Evolutionary conservation across 2,329 filamentous ascomycete species (phyloP).

Genomic region (Thelonectria rubi): DNA sequence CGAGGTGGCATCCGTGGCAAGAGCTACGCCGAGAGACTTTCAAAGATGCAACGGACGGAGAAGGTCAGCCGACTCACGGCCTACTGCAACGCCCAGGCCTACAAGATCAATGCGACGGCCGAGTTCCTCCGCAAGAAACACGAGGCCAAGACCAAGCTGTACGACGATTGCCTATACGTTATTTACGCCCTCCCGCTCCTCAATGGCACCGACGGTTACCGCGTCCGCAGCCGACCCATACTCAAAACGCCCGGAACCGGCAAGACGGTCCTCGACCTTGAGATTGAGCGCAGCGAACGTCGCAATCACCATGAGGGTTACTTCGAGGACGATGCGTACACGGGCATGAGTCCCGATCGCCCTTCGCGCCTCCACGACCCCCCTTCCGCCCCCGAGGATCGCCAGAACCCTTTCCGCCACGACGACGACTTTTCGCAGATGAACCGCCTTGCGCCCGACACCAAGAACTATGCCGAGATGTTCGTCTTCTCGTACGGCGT

Average conservation of each 20-base stretch:
- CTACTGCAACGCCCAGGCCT: constrained; percentile 94
- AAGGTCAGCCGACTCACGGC: constrained; percentile 91
- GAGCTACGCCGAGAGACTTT: constrained; percentile 91
- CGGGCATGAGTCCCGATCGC: constrained; percentile 46
- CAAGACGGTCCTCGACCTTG: constrained; percentile 90
- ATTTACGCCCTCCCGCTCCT: constrained; percentile 93
- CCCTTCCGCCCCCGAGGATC: constrained; percentile 42
- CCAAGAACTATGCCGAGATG: constrained; percentile 89
- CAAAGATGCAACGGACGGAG: constrained; percentile 86
- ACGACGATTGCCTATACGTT: constrained; percentile 96
- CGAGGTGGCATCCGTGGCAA: constrained; percentile 74
- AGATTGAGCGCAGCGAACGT: constrained; percentile 93
- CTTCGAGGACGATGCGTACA: constrained; percentile 76
- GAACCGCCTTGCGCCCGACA: constrained; percentile 72
- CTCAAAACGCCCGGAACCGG: constrained; percentile 89
- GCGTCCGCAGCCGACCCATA: constrained; percentile 88
- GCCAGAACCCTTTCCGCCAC: constrained; percentile 41
- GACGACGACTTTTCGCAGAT: constrained; percentile 60
- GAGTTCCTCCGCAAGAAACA: constrained; percentile 89
- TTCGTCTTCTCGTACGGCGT: constrained; percentile 98
- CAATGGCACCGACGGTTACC: constrained; percentile 85
- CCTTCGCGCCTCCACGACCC: constrained; percentile 46
- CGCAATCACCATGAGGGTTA: constrained; percentile 92
- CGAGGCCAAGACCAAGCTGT: constrained; percentile 91
- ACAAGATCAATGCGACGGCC: constrained; percentile 88